Conservation (phyloP, 164 flowering plant genomes). For the Magnolia officinalis region DNA sequence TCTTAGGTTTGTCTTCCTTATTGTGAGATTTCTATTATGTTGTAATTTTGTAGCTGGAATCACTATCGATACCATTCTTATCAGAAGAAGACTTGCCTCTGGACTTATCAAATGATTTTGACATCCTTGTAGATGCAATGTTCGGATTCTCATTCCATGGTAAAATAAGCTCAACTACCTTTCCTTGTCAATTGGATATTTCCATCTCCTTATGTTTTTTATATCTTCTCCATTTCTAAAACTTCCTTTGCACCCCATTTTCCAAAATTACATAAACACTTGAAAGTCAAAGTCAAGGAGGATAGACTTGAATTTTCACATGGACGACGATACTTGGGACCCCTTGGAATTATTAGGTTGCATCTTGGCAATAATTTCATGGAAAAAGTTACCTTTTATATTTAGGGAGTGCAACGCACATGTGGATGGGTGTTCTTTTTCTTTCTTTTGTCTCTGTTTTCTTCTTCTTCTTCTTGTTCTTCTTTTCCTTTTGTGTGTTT, state of each 20-base stretch:
- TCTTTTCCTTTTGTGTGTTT: too few relatives aligned
- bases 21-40: conserved; percentile 15
- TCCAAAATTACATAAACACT: background rate
- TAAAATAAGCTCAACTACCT: conserved; percentile 19
- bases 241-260: background rate
- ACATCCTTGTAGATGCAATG: conserved; percentile 82
- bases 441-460: too few relatives aligned
- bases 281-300: background rate
- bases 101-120: conserved; percentile 78
- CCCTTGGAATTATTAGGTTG: background rate
- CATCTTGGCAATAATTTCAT: background rate
- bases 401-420: too few relatives aligned
- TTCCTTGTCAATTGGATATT: background rate
- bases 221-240: background rate
- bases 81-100: conserved; percentile 69
- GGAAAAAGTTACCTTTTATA: too few relatives aligned
- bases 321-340: background rate
- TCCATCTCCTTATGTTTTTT: background rate
- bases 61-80: conserved; percentile 75
- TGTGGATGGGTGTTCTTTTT: too few relatives aligned
- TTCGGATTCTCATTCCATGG: conserved; percentile 98
- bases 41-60: conserved; percentile 69
- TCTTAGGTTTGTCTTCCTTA: background rate
- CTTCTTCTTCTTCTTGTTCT: too few relatives aligned
- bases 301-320: background rate